Percentiles rank a stretch among this genome's conserved stretches.
Evolutionary conservation across 495 filamentous ascomycete species (phyloP).

Genomic region (Venustampulla echinocandica): DNA sequence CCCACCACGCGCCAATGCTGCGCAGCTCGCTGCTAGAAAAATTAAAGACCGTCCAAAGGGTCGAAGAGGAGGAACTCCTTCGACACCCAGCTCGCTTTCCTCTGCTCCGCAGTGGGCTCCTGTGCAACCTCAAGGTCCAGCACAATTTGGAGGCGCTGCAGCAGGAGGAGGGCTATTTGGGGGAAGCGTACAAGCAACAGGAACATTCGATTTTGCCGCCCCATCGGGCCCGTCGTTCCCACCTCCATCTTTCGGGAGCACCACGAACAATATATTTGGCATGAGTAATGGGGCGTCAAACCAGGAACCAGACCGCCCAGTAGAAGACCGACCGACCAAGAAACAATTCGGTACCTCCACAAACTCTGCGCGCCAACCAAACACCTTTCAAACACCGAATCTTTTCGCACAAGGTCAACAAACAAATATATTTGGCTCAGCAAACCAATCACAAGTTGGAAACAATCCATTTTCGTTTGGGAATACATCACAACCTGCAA

Average conservation of each 20-base stretch:
- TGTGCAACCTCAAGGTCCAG: neutral
- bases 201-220: constrained; percentile 14
- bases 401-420: neutral
- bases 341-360: constrained; percentile 1
- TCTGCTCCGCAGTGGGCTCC: neutral
- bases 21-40: constrained; percentile 21
- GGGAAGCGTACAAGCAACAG: constrained; percentile 9
- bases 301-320: neutral
- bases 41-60: constrained; percentile 15
- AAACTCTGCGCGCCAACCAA: neutral
- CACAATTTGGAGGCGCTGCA: neutral
- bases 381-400: neutral
- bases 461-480: constrained; percentile 7
- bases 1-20: constrained; percentile 19
- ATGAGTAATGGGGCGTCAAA: constrained; percentile 1
- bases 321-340: constrained; percentile 8
- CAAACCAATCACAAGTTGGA: neutral
- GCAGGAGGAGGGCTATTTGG: constrained; percentile 16
- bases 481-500: constrained; percentile 1
- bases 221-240: constrained; percentile 8
- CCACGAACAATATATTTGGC: constrained; percentile 4
- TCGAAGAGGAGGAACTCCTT: neutral
- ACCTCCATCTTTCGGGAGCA: constrained; percentile 4
- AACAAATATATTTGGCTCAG: neutral
- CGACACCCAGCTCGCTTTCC: neutral